Base-by-base conservation (phyloP, 495 filamentous ascomycete genomes). In the Xylaria telfairii region DNA sequence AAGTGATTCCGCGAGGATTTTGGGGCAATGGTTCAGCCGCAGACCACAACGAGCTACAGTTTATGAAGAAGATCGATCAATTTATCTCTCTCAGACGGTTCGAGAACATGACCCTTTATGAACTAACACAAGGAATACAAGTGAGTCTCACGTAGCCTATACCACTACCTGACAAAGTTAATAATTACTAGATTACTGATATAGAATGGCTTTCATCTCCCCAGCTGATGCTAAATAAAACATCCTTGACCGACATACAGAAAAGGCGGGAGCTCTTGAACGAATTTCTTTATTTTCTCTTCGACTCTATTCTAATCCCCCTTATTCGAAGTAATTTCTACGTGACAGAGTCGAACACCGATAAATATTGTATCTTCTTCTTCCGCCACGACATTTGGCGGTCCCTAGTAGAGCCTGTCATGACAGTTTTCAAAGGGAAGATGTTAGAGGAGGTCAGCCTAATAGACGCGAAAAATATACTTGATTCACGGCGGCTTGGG, bases 341-440 rank as follows among this genome's bases (percentile, higher is more conserved):
- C 73, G 93, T 98, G 30, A 99, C 96, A 0, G 96, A 99, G 78
- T 95, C 93, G 2, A 93, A 89, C 72, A 82, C 85, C 7, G 90
- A 98, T 74, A 86, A 89, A 30, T 93, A 96, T 75, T 89, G 90
- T 8, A 82, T 98, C 0, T 97, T 97, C 79, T 99, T 93, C 82
- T 98, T 98, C 74, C 90, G 95, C 4, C 96, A 99, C 71, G 96
- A 99, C 75, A 85, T 94, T 46, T 99, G 96, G 96, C 87, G 88
- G 68, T 85, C 84, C 19, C 75, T 98, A 53, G 90, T 88, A 10
- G 91, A 95, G 71, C 90, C 93, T 17, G 89, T 92, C 0, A 80
- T 98, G 76, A 81, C 85, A 1, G 76, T 82, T 8, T 81, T 99
- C 21, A 96, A 94, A 78, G 71, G 80, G 7, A 85, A 84, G 2